Percentiles rank a stretch among this genome's conserved stretches.
These are phyloP conservation scores for Diplosphaera chodatii DNA, from an alignment of 139 green algal species.

Conservation along the genomic window DNA sequence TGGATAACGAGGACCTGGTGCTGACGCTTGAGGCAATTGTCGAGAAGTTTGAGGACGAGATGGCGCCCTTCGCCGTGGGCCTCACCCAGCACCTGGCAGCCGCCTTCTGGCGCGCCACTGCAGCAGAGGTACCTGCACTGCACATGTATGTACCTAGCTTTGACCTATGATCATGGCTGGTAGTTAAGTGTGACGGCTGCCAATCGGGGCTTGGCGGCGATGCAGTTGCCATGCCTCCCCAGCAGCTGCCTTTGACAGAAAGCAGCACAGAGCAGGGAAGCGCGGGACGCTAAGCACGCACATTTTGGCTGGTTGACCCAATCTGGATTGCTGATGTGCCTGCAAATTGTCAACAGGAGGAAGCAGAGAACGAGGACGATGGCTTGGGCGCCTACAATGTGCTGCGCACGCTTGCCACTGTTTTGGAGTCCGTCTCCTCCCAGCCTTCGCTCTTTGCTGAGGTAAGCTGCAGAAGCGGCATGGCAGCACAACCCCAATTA, in stretches of 20 bases:
- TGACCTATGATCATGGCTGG: too few relatives aligned
- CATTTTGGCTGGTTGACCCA: too few relatives aligned
- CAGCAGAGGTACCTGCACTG: neutral
- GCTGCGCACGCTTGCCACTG: conserved; percentile 81
- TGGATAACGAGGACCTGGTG: conserved; percentile 90
- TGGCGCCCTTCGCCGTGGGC: conserved; percentile 83
- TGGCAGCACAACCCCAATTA: too few relatives aligned
- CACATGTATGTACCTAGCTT: too few relatives aligned
- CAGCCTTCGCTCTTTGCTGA: conserved; percentile 66
- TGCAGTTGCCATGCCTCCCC: too few relatives aligned
- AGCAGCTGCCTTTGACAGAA: too few relatives aligned
- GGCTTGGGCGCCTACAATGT: conserved; percentile 80
- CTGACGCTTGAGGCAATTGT: conserved; percentile 91
- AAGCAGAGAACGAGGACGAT: conserved; percentile 56
- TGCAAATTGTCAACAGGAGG: conserved; percentile 11
- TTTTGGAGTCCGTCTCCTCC: conserved; percentile 75
- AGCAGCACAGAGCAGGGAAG: too few relatives aligned
- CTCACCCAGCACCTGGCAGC: conserved; percentile 69
- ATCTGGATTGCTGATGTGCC: neutral
- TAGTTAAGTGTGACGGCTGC: too few relatives aligned
- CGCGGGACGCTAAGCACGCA: too few relatives aligned
- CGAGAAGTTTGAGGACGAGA: conserved; percentile 88
- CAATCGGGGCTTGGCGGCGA: too few relatives aligned
- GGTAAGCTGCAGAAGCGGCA: neutral
- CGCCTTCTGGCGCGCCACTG: conserved; percentile 53